phyloP scores from a whole-genome alignment of 371 early-diverging fungal species.

The Rhizopus delemar region DNA sequence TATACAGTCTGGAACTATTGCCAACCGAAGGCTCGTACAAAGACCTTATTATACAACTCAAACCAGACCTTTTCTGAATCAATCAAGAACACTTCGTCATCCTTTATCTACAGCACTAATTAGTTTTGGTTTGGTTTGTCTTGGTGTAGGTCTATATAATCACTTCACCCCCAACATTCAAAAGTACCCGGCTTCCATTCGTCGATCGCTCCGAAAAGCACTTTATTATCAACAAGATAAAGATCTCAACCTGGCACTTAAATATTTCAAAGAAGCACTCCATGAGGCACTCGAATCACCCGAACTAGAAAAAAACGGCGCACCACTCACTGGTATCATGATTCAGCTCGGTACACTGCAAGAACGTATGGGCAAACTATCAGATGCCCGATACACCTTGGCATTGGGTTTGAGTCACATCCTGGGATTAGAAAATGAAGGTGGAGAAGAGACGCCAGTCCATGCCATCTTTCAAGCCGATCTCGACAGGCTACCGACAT shows the following conservation, averaged over 20 bases:
- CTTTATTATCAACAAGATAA: conserved; percentile 61
- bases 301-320: conserved; percentile 52
- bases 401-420: conserved; percentile 47
- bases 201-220: conserved; percentile 60
- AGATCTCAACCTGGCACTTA: conserved; percentile 48
- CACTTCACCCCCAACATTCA: conserved; percentile 60
- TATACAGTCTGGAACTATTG: background rate
- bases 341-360: conserved; percentile 61
- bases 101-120: conserved; percentile 44
- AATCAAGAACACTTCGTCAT: conserved; percentile 23
- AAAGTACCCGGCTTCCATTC: conserved; percentile 58
- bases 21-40: background rate
- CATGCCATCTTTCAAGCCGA: conserved; percentile 21
- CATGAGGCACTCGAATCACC: conserved; percentile 49
- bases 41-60: conserved; percentile 6
- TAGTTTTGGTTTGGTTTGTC: conserved; percentile 42
- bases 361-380: conserved; percentile 49
- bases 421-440: conserved; percentile 23
- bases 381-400: conserved; percentile 58
- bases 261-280: conserved; percentile 55
- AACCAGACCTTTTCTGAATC: background rate
- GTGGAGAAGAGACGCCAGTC: background rate
- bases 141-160: conserved; percentile 55
- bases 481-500: conserved; percentile 9
- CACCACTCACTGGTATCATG: conserved; percentile 67